Evolutionary conservation across 2,329 filamentous ascomycete genomes (phyloP).

Genomic region (Colletotrichum musae): DNA sequence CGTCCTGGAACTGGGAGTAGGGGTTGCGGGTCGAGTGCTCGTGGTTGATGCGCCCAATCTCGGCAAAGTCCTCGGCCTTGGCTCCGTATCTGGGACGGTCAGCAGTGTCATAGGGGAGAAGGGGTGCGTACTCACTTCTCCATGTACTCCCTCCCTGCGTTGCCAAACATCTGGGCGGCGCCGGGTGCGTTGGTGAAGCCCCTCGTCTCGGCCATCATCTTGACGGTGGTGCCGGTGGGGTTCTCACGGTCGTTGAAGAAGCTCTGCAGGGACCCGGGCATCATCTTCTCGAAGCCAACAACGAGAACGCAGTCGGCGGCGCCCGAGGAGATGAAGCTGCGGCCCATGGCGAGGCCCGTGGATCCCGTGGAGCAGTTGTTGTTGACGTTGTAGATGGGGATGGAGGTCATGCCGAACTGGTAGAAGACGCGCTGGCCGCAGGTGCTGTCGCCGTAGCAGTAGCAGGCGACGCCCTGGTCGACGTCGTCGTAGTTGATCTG

Average conservation of each 20-base stretch:
- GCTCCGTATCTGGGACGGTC: conserved; percentile 79
- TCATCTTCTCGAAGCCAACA: conserved; percentile 99
- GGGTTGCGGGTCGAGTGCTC: conserved; percentile 92
- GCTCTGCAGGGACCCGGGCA: conserved; percentile 85
- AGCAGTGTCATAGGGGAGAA: no score
- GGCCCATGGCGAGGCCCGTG: conserved; percentile 87
- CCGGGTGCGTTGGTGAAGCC: conserved; percentile 87
- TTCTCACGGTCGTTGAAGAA: conserved; percentile 90
- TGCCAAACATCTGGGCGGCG: conserved; percentile 95
- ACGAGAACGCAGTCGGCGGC: conserved; percentile 91
- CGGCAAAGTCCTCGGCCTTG: conserved; percentile 87
- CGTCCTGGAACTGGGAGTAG: conserved; percentile 97
- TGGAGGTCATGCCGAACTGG: conserved; percentile 97
- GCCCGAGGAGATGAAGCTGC: conserved; percentile 84
- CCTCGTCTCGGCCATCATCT: conserved; percentile 87
- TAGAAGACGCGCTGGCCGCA: conserved; percentile 98
- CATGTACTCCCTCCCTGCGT: conserved; percentile 94
- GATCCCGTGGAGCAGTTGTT: conserved; percentile 99
- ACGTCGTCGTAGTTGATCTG: conserved; percentile 98
- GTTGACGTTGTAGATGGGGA: conserved; percentile 98
- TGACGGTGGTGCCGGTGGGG: conserved; percentile 78
- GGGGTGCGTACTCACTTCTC: conserved; percentile 78
- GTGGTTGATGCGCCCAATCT: conserved; percentile 95
- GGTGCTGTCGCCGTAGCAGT: conserved; percentile 96
- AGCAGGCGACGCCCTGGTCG: conserved; percentile 95